Evolutionary conservation across 176 grass and related monocot genomes (phyloP).

Genomic region (Otatea glauca): DNA sequence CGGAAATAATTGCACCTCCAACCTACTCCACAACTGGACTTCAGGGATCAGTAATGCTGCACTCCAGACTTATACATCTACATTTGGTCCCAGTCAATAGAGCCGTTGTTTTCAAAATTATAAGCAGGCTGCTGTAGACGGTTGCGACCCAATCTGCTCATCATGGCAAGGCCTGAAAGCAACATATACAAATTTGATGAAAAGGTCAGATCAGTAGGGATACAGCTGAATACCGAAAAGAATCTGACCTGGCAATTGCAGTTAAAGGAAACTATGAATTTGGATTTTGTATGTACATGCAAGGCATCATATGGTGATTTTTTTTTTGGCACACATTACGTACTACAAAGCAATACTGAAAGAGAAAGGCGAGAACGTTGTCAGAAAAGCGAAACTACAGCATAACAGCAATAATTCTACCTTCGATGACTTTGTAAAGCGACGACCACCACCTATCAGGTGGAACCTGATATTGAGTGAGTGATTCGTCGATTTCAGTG

Average conservation of each 20-base stretch:
- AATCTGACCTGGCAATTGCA: not conserved
- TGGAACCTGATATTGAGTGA: slow-evolving; percentile 68
- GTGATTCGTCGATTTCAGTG: slow-evolving; percentile 77
- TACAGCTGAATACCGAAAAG: not conserved
- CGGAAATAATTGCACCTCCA: slow-evolving; percentile 16
- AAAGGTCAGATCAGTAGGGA: not conserved
- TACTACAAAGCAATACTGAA: slow-evolving; percentile 5
- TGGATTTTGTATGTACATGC: not conserved
- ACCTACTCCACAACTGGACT: not conserved
- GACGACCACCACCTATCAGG: slow-evolving; percentile 95
- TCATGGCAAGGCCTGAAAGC: slow-evolving; percentile 77
- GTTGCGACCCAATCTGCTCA: slow-evolving; percentile 76
- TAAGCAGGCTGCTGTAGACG: slow-evolving; percentile 68
- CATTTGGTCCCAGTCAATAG: slow-evolving; percentile 85
- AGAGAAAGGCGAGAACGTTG: not conserved
- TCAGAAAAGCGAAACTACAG: not conserved
- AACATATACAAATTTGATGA: slow-evolving; percentile 23
- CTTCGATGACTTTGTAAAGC: slow-evolving; percentile 95
- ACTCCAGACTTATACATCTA: slow-evolving; percentile 52
- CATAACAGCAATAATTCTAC: slow-evolving; percentile 40
- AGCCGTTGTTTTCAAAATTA: slow-evolving; percentile 61
- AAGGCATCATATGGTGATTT: not conserved
- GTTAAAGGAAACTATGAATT: not conserved
- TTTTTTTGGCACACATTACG: slow-evolving; percentile 5
- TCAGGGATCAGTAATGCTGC: not conserved